Evolutionary conservation across 345 rosid genomes (phyloP).

Genomic region (Conringia planisiliqua): DNA sequence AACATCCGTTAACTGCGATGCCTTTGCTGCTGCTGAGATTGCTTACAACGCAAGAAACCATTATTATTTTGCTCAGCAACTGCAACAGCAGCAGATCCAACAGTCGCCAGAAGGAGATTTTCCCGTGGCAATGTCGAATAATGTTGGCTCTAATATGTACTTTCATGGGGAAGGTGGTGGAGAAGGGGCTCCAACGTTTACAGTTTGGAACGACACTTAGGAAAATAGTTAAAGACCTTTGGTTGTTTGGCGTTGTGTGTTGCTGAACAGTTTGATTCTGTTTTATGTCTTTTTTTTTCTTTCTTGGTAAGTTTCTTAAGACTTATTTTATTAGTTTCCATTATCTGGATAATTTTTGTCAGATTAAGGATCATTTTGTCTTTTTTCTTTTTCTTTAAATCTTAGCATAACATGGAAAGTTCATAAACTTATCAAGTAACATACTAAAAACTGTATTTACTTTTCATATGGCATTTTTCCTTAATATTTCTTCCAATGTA

Average conservation of each 20-base stretch:
- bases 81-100: constrained; percentile 5
- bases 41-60: constrained; percentile 43
- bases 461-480: too few relatives aligned
- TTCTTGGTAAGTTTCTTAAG: background rate
- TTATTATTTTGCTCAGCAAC: constrained; percentile 42
- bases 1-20: constrained; percentile 32
- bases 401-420: background rate
- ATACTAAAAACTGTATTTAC: too few relatives aligned
- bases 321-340: constrained; percentile 3
- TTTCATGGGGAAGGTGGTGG: constrained; percentile 37
- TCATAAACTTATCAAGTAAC: background rate
- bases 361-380: background rate
- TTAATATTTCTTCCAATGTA: too few relatives aligned
- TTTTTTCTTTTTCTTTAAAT: background rate
- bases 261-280: constrained; percentile 9
- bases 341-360: constrained; percentile 1
- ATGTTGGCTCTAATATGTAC: constrained; percentile 37
- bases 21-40: constrained; percentile 30
- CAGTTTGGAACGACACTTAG: constrained; percentile 58
- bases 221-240: background rate
- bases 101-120: constrained; percentile 14
- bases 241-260: constrained; percentile 12
- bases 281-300: background rate
- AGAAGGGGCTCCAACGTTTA: constrained; percentile 53
- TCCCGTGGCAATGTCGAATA: constrained; percentile 28